A percentile compares a stretch with the other conserved stretches of the same genome.
phyloP scores from a whole-genome alignment of 306 rosid species.

The Arachis hypogaea region DNA sequence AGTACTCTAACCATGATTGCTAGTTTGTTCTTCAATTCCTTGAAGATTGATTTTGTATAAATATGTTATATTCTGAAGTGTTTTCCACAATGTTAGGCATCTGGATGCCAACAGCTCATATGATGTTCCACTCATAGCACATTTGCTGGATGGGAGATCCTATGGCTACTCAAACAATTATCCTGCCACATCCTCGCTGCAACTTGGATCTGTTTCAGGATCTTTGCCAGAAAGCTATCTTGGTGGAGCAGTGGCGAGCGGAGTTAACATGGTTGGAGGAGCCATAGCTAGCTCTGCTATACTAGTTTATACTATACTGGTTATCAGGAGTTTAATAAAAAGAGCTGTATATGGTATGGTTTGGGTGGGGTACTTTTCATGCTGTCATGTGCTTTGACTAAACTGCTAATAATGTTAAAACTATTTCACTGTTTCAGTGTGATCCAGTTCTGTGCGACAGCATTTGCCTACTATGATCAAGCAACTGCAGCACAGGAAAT shows the following conservation, averaged over 20 bases:
- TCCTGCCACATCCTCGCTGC: constrained; percentile 42
- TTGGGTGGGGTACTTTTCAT: not conserved
- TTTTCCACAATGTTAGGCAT: constrained; percentile 23
- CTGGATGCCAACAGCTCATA: constrained; percentile 47
- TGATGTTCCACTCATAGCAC: constrained; percentile 40
- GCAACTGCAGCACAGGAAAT: constrained; percentile 99
- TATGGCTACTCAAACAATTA: constrained; percentile 46
- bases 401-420: constrained; percentile 35
- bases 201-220: constrained; percentile 44
- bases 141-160: constrained; percentile 37
- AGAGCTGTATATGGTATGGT: not conserved
- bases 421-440: constrained; percentile 66
- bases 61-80: constrained; percentile 25
- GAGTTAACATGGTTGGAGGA: constrained; percentile 31
- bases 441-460: constrained; percentile 98
- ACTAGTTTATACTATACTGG: constrained; percentile 26
- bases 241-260: constrained; percentile 37
- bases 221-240: constrained; percentile 40
- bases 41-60: constrained; percentile 12
- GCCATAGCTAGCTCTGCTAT: constrained; percentile 28
- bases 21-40: not conserved
- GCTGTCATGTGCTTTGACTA: not conserved
- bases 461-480: constrained; percentile 99
- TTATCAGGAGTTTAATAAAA: constrained; percentile 2
- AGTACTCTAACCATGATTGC: too few species aligned